These are phyloP conservation scores for Alternaria alternata DNA, from an alignment of 2,329 filamentous ascomycete genomes.

Conservation along the genomic window DNA sequence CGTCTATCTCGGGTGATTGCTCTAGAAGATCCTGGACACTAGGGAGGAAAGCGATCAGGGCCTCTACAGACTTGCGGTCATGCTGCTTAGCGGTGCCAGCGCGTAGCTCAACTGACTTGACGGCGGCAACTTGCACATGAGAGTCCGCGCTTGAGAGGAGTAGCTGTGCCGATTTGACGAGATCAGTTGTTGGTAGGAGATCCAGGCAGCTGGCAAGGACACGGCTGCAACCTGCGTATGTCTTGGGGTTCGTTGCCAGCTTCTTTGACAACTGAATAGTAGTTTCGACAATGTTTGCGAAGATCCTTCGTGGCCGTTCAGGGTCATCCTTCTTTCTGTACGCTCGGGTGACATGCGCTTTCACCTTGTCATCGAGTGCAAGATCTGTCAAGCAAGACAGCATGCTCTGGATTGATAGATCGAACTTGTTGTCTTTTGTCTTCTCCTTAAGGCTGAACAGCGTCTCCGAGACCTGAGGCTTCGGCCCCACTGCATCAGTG, in stretches of 20 bases:
- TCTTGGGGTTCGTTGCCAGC: constrained; percentile 56
- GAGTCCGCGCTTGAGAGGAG: constrained; percentile 79
- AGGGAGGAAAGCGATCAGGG: constrained; percentile 80
- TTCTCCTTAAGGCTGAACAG: constrained; percentile 69
- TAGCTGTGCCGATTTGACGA: constrained; percentile 85
- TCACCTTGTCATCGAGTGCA: constrained; percentile 44
- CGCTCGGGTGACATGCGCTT: constrained; percentile 40
- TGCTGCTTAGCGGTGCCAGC: constrained; percentile 76
- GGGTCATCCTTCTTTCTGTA: constrained; percentile 41
- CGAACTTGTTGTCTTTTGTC: constrained; percentile 49
- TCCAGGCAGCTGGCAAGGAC: constrained; percentile 82
- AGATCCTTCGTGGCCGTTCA: constrained; percentile 39
- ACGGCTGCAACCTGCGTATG: constrained; percentile 63
- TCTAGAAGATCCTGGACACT: constrained; percentile 79
- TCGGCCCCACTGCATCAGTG: constrained; percentile 76
- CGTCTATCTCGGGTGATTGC: constrained; percentile 73
- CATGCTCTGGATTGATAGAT: constrained; percentile 48
- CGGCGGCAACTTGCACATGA: constrained; percentile 76
- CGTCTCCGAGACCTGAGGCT: constrained; percentile 74
- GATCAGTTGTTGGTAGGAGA: constrained; percentile 84
- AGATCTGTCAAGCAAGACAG: constrained; percentile 52
- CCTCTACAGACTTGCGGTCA: constrained; percentile 71
- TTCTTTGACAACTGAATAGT: constrained; percentile 67
- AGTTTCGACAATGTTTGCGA: constrained; percentile 52
- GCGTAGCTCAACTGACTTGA: constrained; percentile 75